Evolutionary conservation across 495 filamentous ascomycete species (phyloP).

Genomic region (Cercophora scortea): DNA sequence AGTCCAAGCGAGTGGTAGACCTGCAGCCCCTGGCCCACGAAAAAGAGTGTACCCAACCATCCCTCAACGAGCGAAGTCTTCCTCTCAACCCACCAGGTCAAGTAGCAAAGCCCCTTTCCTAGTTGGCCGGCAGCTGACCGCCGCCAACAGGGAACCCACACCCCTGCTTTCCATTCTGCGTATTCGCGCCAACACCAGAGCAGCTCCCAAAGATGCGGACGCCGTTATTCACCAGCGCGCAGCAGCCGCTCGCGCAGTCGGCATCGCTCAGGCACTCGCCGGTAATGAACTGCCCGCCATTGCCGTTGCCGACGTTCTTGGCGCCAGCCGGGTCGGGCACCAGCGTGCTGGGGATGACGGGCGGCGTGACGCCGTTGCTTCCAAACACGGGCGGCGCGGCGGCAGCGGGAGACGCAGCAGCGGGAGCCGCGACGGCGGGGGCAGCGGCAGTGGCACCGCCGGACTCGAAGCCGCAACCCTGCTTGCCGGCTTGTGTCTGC

Average conservation of each 20-base stretch:
- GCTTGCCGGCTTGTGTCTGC: conserved; percentile 21
- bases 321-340: conserved; percentile 15
- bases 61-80: no score
- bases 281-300: conserved; percentile 19
- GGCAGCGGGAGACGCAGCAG: not conserved
- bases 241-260: conserved; percentile 21
- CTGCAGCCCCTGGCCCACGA: no score
- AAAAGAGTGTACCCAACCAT: no score
- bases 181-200: conserved; percentile 32
- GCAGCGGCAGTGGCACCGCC: not conserved
- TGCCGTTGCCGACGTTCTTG: conserved; percentile 16
- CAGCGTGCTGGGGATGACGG: conserved; percentile 9
- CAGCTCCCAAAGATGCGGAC: conserved; percentile 22
- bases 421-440: not conserved
- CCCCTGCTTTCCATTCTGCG: conserved; percentile 37
- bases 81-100: no score
- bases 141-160: conserved; percentile 33
- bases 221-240: conserved; percentile 19
- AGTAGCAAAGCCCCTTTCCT: not conserved
- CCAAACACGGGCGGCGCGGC: not conserved
- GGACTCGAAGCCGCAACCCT: conserved; percentile 22
- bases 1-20: no score
- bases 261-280: conserved; percentile 16
- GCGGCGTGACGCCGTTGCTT: not conserved
- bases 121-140: not conserved